phyloP scores from a whole-genome alignment of 306 rosid species.

The Vigna nakashimae region DNA sequence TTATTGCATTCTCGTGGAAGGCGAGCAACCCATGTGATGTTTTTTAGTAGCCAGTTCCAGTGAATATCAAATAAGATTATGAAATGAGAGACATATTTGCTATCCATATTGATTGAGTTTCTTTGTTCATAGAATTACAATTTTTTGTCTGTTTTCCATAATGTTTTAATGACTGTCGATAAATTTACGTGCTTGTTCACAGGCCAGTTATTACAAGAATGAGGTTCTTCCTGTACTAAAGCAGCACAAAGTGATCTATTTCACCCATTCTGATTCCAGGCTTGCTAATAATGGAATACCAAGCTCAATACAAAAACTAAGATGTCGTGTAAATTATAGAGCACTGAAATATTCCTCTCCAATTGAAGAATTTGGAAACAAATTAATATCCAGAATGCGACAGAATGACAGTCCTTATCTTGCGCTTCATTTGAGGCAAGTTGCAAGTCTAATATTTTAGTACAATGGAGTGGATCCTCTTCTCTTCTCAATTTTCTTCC shows the following conservation, averaged over 20 bases:
- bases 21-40: background rate
- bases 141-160: background rate
- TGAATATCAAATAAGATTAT: no score
- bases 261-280: slow-evolving; percentile 24
- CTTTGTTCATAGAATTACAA: background rate
- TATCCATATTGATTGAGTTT: background rate
- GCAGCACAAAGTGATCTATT: slow-evolving; percentile 25
- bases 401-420: slow-evolving; percentile 19
- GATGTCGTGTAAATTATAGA: slow-evolving; percentile 32
- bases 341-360: slow-evolving; percentile 24
- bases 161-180: background rate
- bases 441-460: background rate
- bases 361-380: slow-evolving; percentile 24
- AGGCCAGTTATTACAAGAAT: slow-evolving; percentile 12
- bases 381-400: slow-evolving; percentile 2
- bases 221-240: slow-evolving; percentile 22
- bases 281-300: slow-evolving; percentile 28
- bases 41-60: background rate
- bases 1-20: background rate
- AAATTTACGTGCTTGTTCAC: slow-evolving; percentile 1
- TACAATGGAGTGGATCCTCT: background rate
- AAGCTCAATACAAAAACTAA: slow-evolving; percentile 1
- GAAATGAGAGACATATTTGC: background rate
- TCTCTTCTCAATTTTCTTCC: background rate
- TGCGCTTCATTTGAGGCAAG: slow-evolving; percentile 29